These are phyloP conservation scores for Rhodamnia rubescens DNA, from an alignment of 345 rosid species.

Conservation along the genomic window DNA sequence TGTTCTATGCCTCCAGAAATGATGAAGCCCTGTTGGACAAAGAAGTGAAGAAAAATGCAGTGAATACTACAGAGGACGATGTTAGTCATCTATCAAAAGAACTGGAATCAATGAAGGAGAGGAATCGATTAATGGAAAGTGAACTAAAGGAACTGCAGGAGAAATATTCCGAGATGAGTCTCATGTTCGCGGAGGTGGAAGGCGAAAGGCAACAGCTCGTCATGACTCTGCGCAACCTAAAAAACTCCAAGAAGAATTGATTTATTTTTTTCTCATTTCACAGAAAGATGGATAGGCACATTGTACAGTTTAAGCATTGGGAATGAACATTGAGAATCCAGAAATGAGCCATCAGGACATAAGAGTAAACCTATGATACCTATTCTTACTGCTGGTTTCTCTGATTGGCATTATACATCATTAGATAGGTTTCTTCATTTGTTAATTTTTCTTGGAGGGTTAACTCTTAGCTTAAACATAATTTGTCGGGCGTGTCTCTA, in stretches of 20 bases:
- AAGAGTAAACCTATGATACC: conserved; percentile 14
- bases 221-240: conserved; percentile 69
- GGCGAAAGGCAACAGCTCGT: conserved; percentile 95
- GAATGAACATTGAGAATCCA: background rate
- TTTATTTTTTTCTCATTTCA: conserved; percentile 9
- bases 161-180: conserved; percentile 79
- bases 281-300: conserved; percentile 11
- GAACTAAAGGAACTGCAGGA: conserved; percentile 91
- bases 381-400: background rate
- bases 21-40: background rate
- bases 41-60: conserved; percentile 3
- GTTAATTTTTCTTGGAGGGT: background rate
- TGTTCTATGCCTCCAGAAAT: conserved; percentile 6
- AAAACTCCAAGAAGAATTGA: conserved; percentile 42
- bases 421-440: background rate
- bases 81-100: conserved; percentile 22
- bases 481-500: background rate
- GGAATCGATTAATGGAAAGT: conserved; percentile 46
- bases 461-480: background rate
- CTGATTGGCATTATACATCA: background rate
- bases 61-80: background rate
- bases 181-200: conserved; percentile 93
- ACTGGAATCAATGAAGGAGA: conserved; percentile 38
- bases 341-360: conserved; percentile 2
- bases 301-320: conserved; percentile 27